Base-by-base conservation (phyloP, 2,329 filamentous ascomycete genomes). In the Aspergillus sp. region DNA sequence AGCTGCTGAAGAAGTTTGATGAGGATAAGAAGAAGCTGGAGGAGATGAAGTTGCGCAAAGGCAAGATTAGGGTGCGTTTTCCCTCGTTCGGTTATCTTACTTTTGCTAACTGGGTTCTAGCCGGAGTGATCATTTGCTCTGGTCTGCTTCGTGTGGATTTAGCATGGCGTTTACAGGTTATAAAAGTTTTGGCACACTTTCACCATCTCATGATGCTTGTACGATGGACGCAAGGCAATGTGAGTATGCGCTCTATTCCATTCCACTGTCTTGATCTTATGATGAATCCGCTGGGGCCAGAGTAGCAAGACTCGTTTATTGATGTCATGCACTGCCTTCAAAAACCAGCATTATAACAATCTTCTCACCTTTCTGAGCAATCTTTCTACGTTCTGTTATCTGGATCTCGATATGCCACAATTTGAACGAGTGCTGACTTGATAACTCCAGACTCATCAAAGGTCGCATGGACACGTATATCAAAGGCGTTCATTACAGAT, bases 21-120 rank as follows among this genome's bases (percentile, higher is more conserved):
- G 87, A 91, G 74, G 91, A 95, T 79, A 85, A 85, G 78, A 86
- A 81, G 79, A 90, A 86, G 78, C 84, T 95, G 51, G 82, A 84
- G 69, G 87, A 87, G 60, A 89, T 93, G 87, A 87, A 86, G 77
- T 85, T 84, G 75, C 85, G 86, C 78, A 85, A 85, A 72, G 85
- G 86, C 22, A 88, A 83, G 73, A 85, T 90, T 70, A 81, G 81
- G 72, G 79, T 81, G 67, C 65, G 75, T 74, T 51, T 50, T 47
- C 2, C 15, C 15, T 46, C 3, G 53, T 30, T 34, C 31, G 7
- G 48, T 46, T 45, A 34, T 62, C 43, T 38, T 48, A 41, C 19
- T 23, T 22, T 50, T 48, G 22, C 59, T 64, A 53, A 64, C 25
- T 19, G n/a, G 34, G 22, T 41, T 30, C 49, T 52, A 77, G 76